A percentile compares a stretch with the other conserved stretches of the same genome.
Conservation (phyloP, 139 green algal species). For the Chlamydomonas eustigma region DNA sequence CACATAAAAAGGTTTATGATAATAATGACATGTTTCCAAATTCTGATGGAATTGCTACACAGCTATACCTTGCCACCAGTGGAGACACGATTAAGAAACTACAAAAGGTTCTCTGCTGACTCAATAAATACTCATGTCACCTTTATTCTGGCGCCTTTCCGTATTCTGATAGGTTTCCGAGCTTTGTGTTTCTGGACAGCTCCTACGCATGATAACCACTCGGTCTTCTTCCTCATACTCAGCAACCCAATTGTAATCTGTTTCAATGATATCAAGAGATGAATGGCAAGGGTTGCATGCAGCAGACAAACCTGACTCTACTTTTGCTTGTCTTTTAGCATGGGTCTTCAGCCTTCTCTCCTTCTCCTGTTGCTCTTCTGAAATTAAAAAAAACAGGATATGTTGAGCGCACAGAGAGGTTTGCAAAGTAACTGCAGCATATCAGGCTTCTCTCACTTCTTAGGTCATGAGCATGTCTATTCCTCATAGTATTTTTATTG, state of each 20-base stretch:
- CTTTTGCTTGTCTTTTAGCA: not conserved
- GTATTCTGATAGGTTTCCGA: not conserved
- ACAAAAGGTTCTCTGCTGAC: no score
- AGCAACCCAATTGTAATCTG: no score
- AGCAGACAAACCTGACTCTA: not conserved
- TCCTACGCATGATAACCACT: no score
- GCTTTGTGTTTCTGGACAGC: conserved; percentile 4
- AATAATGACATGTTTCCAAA: not conserved
- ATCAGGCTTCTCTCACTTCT: no score
- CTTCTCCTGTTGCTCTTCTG: conserved; percentile 3
- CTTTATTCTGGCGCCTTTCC: conserved; percentile 1
- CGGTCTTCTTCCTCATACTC: no score
- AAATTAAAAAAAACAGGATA: not conserved
- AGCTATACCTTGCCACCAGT: no score
- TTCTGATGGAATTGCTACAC: no score
- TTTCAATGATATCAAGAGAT: no score
- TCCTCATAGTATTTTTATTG: not conserved
- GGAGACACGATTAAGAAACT: no score
- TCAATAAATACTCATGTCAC: not conserved
- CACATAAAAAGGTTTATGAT: no score
- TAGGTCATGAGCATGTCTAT: not conserved
- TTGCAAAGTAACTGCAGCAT: no score
- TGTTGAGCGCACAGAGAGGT: not conserved
- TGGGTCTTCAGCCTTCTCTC: not conserved
- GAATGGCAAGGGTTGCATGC: no score